A percentile compares a stretch with the other conserved stretches of the same genome.
phyloP scores from a whole-genome alignment of 2,329 filamentous ascomycete genomes.

The Claviceps digitariae region DNA sequence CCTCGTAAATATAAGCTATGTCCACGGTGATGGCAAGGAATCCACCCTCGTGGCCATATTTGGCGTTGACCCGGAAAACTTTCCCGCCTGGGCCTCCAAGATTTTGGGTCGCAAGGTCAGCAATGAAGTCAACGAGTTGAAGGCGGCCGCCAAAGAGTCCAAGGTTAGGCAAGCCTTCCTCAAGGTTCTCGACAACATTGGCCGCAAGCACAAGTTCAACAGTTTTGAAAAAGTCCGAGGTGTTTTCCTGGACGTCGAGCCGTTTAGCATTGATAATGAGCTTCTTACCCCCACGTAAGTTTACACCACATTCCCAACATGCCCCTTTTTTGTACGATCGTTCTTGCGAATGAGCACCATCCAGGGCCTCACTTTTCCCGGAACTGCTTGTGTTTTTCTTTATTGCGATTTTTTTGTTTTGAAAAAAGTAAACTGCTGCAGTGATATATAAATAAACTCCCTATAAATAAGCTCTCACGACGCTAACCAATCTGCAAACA shows the following conservation, averaged over 20 bases:
- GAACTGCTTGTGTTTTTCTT: neutral
- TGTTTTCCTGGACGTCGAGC: slow-evolving; percentile 65
- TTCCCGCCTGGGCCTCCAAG: slow-evolving; percentile 68
- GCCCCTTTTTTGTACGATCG: neutral
- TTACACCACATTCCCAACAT: neutral
- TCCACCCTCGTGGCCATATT: slow-evolving; percentile 75
- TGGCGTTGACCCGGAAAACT: slow-evolving; percentile 72
- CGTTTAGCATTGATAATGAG: slow-evolving; percentile 88
- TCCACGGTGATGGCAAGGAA: slow-evolving; percentile 81
- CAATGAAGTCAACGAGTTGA: slow-evolving; percentile 53
- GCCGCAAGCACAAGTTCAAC: slow-evolving; percentile 77
- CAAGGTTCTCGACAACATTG: slow-evolving; percentile 65
- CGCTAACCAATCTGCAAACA: slow-evolving; percentile 16
- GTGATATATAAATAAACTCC: no score
- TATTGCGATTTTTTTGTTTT: neutral
- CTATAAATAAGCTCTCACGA: neutral
- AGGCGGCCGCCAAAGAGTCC: slow-evolving; percentile 51
- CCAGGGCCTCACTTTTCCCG: no score
- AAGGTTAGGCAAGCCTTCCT: slow-evolving; percentile 63
- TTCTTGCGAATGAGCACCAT: no score
- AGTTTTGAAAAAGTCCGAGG: slow-evolving; percentile 75
- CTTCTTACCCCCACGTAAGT: slow-evolving; percentile 78
- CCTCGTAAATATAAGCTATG: slow-evolving; percentile 67
- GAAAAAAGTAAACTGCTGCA: no score
- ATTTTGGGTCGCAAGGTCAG: slow-evolving; percentile 55